Evolutionary conservation across 495 filamentous ascomycete genomes (phyloP), one percentile per base, ranked within the genome.

Genomic region (Cairneyella variabilis): DNA sequence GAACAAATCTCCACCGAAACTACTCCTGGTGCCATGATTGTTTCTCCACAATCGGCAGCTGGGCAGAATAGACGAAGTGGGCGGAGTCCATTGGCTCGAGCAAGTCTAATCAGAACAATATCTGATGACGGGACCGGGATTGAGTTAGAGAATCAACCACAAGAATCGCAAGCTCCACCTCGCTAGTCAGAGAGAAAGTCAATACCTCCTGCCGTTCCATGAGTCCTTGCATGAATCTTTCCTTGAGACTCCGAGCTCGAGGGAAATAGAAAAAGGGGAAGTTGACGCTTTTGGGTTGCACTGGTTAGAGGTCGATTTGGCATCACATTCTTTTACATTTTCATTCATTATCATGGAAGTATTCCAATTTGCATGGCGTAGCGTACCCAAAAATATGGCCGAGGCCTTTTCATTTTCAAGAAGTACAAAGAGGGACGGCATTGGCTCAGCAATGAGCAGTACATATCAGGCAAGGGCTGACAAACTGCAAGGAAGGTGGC

Each of bases 51-150:
- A 23, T 39, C 50, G 10, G 44, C 56, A 2, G 40, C 21, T 5
- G 38, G 42, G 12, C 46, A 52, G 27, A 41, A 48, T 28, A 46
- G 52, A 27, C 18, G 57, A 3, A 56, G 52, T 48, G 57, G 46
- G 11, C 26, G 57, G 30, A 60, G 57, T 42, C 57, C 57, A 11
- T 27, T 60, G 4, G 57, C 52, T 14, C 20, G 53, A 36, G 39
- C 28, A 25, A 60, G 48, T 23, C 32, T 56, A 7, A 25, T 49
- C 17, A 28, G 57, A 18, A 48, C 40, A 2, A 20, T n/a, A 5
- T 51, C 54, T n/a, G 20, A 51, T 20, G 54, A 57, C 2, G 46
- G 22, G 5, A 10, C 14, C 27, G 41, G 17, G 0, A 44, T 50
- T 17, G 57, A 59, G 37, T 3, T 59, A 21, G 28, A 55, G 9